Conservation (phyloP, 1,284 basidiomycete genomes). For the Serendipita sp. region DNA sequence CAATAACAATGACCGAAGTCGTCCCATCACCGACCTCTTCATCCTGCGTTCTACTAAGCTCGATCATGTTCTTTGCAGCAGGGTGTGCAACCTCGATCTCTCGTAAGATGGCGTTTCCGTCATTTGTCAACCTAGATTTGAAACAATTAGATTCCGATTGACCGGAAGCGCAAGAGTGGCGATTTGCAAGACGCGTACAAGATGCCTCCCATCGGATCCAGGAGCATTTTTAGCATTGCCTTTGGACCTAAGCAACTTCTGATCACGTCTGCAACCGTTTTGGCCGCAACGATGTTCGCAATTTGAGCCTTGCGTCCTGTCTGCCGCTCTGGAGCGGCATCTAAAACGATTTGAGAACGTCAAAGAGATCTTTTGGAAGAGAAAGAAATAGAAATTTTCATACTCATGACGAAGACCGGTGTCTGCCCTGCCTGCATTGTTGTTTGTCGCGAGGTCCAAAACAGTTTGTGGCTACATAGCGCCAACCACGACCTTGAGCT, state of each 20-base stretch:
- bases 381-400: conserved; percentile 12
- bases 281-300: conserved; percentile 94
- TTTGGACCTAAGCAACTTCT: conserved; percentile 94
- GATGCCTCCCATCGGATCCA: conserved; percentile 96
- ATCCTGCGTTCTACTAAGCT: conserved; percentile 92
- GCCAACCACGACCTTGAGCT: background rate
- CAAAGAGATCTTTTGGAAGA: background rate
- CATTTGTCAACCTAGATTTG: conserved; percentile 71
- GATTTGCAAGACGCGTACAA: conserved; percentile 40
- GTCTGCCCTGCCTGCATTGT: conserved; percentile 17
- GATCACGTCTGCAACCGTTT: conserved; percentile 99
- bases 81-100: conserved; percentile 98
- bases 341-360: conserved; percentile 25
- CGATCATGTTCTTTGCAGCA: conserved; percentile 99
- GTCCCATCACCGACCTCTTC: conserved; percentile 98
- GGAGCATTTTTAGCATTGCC: conserved; percentile 98
- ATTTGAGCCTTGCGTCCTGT: conserved; percentile 91
- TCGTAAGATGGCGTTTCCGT: conserved; percentile 92
- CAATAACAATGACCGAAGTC: conserved; percentile 92
- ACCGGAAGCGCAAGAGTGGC: background rate
- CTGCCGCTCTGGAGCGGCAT: conserved; percentile 87
- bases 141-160: background rate
- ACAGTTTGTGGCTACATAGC: background rate
- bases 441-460: background rate
- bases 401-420: conserved; percentile 34